Percentiles rank a stretch among this genome's conserved stretches.
Evolutionary conservation across 768 basidiomycete genomes (phyloP).

Genomic region (Lactifluus hygrophoroides): DNA sequence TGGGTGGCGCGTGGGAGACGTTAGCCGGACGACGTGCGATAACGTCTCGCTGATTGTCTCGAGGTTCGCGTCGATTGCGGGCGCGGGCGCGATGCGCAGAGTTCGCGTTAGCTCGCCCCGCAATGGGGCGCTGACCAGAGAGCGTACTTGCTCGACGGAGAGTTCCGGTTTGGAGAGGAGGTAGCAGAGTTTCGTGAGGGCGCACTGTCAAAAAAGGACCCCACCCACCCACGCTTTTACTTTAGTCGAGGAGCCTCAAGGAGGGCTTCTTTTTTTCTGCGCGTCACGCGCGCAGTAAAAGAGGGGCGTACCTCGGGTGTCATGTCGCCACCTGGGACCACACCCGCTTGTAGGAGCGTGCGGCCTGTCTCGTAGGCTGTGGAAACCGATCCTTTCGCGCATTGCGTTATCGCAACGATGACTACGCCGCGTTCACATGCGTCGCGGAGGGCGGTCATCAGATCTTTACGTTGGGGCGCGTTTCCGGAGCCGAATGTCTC

Average conservation of each 20-base stretch:
- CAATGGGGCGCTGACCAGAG: conserved; percentile 66
- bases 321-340: conserved; percentile 86
- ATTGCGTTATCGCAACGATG: conserved; percentile 89
- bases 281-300: neutral
- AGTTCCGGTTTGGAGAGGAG: conserved; percentile 83
- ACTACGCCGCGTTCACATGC: conserved; percentile 79
- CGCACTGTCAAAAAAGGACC: conserved; percentile 48
- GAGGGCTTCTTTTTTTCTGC: neutral
- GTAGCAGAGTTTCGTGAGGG: conserved; percentile 83
- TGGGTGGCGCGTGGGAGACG: conserved; percentile 33
- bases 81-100: conserved; percentile 30
- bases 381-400: conserved; percentile 77
- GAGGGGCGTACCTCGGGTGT: conserved; percentile 72
- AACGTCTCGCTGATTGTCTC: conserved; percentile 59
- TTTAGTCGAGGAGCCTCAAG: too few relatives aligned
- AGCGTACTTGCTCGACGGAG: conserved; percentile 54
- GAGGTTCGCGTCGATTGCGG: conserved; percentile 40
- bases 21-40: conserved; percentile 59
- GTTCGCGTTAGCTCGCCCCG: conserved; percentile 80
- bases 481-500: conserved; percentile 94
- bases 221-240: neutral
- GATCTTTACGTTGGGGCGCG: conserved; percentile 72
- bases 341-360: conserved; percentile 59
- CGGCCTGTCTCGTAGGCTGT: conserved; percentile 77
- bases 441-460: conserved; percentile 67